phyloP scores from a whole-genome alignment of 495 filamentous ascomycete genomes.

The Aspergillus saccharolyticus region DNA sequence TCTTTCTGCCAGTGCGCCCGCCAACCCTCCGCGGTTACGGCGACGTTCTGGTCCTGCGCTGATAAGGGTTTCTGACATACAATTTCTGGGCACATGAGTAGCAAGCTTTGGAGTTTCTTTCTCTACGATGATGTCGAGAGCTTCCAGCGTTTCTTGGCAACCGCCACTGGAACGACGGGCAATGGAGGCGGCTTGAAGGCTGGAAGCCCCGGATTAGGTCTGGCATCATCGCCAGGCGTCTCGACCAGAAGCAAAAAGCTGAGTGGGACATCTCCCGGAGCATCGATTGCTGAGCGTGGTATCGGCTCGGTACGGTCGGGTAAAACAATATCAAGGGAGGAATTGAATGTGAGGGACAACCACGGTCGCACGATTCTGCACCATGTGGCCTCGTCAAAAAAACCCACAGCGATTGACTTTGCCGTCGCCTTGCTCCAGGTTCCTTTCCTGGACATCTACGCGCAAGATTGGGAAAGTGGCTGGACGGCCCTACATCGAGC shows the following conservation, averaged over 20 bases:
- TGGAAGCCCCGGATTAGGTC: slow-evolving; percentile 45
- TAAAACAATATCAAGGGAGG: slow-evolving; percentile 53
- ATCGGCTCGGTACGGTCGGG: slow-evolving; percentile 14
- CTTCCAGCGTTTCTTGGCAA: slow-evolving; percentile 78
- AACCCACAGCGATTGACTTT: slow-evolving; percentile 61
- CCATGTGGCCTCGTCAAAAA: slow-evolving; percentile 70
- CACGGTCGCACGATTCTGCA: slow-evolving; percentile 79
- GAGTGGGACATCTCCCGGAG: slow-evolving; percentile 27
- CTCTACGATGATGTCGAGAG: slow-evolving; percentile 92
- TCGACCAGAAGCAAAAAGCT: slow-evolving; percentile 38
- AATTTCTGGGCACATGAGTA: slow-evolving; percentile 75
- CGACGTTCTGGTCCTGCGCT: slow-evolving; percentile 71
- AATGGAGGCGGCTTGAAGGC: slow-evolving; percentile 33
- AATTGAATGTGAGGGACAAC: slow-evolving; percentile 78
- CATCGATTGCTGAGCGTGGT: slow-evolving; percentile 23
- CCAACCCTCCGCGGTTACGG: slow-evolving; percentile 71
- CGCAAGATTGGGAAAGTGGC: slow-evolving; percentile 84
- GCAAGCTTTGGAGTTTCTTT: slow-evolving; percentile 91
- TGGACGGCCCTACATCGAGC: slow-evolving; percentile 95
- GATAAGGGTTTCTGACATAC: slow-evolving; percentile 50
- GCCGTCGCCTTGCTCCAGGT: slow-evolving; percentile 73
- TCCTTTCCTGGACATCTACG: slow-evolving; percentile 78
- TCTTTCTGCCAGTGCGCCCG: slow-evolving; percentile 78
- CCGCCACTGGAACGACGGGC: slow-evolving; percentile 48
- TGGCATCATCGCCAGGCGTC: slow-evolving; percentile 45